Percentiles rank a stretch among this genome's conserved stretches.
phyloP scores from a whole-genome alignment of 805 yeast genomes.

The Wickerhamiella galacta region DNA sequence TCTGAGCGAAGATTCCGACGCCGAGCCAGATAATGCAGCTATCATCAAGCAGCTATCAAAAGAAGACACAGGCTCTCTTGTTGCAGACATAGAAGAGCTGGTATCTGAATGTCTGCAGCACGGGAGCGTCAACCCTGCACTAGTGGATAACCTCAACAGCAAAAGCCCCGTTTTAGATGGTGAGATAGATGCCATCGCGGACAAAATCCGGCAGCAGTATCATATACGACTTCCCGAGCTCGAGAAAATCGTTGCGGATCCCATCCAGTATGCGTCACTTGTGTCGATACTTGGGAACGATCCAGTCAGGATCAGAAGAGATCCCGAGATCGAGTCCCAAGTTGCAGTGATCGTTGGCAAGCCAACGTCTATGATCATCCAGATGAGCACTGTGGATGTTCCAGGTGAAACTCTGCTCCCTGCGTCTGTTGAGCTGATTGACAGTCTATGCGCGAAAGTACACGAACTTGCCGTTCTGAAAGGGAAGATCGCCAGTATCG shows the following conservation, averaged over 20 bases:
- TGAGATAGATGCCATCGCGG: constrained; percentile 36
- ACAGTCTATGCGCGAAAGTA: constrained; percentile 19
- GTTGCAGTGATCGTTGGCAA: constrained; percentile 29
- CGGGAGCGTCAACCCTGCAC: constrained; percentile 14
- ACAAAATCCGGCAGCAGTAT: constrained; percentile 37
- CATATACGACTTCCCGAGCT: constrained; percentile 54
- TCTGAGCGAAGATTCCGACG: constrained; percentile 15
- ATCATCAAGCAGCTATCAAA: not conserved
- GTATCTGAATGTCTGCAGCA: no score
- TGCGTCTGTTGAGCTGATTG: constrained; percentile 21
- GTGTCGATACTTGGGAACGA: constrained; percentile 31
- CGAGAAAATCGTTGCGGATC: constrained; percentile 41
- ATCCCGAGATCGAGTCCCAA: constrained; percentile 15
- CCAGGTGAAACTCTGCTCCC: constrained; percentile 18
- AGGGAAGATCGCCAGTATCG: constrained; percentile 10
- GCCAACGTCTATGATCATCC: constrained; percentile 54
- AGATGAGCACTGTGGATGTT: constrained; percentile 52
- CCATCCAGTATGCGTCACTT: constrained; percentile 42
- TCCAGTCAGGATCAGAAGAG: not conserved
- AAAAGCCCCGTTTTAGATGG: constrained; percentile 35
- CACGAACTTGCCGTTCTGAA: not conserved
- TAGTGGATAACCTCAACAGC: constrained; percentile 38
- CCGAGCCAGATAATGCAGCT: not conserved
- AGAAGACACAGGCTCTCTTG: no score
- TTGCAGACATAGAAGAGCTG: no score